phyloP scores from a whole-genome alignment of 1,284 basidiomycete genomes.

The Vanrija sp. region DNA sequence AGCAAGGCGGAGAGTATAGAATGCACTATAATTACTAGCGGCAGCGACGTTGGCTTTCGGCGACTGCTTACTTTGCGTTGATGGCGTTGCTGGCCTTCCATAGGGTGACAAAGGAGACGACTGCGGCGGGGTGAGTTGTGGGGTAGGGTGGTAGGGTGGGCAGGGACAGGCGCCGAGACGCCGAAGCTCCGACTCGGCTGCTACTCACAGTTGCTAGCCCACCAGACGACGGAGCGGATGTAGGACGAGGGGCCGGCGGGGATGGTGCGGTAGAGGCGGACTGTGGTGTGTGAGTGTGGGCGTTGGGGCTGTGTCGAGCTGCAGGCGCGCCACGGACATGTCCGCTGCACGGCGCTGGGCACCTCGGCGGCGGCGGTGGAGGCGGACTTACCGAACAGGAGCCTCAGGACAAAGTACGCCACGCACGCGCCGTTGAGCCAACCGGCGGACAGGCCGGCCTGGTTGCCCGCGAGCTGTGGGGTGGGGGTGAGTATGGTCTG shows the following conservation, averaged over 20 bases:
- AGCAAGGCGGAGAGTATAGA: too few species aligned
- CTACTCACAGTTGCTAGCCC: slow-evolving; percentile 33
- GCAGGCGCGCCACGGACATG: not conserved
- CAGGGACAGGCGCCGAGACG: too few species aligned
- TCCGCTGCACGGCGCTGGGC: too few species aligned
- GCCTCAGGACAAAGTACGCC: slow-evolving; percentile 29
- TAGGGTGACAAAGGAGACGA: slow-evolving; percentile 29
- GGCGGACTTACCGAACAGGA: slow-evolving; percentile 22
- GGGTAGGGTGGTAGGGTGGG: not conserved
- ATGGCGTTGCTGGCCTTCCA: slow-evolving; percentile 27
- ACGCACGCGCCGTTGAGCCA: slow-evolving; percentile 36
- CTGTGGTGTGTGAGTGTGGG: slow-evolving; percentile 8
- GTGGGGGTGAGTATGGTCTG: not conserved
- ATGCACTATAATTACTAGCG: not conserved
- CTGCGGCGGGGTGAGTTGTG: slow-evolving; percentile 5
- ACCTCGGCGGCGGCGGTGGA: too few species aligned
- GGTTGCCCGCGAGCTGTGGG: slow-evolving; percentile 37
- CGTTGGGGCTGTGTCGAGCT: not conserved
- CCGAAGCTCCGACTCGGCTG: not conserved
- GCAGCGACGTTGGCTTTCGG: not conserved
- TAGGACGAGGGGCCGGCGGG: slow-evolving; percentile 20
- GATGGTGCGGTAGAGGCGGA: slow-evolving; percentile 32
- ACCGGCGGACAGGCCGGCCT: slow-evolving; percentile 22
- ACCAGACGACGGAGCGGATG: slow-evolving; percentile 27
- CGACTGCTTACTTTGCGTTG: slow-evolving; percentile 7